Evolutionary conservation across 306 rosid genomes (phyloP).

Genomic region (Dryas alaskensis): DNA sequence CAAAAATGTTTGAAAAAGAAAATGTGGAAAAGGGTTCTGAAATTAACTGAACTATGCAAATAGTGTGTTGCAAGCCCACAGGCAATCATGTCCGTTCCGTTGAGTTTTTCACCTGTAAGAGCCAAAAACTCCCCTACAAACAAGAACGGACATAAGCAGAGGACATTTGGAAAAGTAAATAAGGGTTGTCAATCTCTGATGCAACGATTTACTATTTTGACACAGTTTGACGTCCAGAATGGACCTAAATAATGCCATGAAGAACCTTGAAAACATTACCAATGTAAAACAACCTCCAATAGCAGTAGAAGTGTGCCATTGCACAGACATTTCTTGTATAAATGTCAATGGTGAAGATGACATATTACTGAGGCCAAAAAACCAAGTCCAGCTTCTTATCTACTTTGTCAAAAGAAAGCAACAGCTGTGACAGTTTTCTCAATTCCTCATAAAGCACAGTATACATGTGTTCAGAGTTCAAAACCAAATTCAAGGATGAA

Average conservation of each 20-base stretch:
- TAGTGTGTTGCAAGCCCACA: constrained; percentile 96
- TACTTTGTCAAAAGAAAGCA: background rate
- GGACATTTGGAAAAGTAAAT: background rate
- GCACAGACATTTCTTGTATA: background rate
- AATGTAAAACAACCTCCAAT: background rate
- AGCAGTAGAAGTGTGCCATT: background rate
- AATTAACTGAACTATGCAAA: constrained; percentile 61
- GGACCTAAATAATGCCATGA: background rate
- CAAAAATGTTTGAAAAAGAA: background rate
- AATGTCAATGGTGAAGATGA: background rate
- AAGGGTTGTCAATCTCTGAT: background rate
- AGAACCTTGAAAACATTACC: background rate
- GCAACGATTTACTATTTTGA: background rate
- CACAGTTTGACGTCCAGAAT: background rate
- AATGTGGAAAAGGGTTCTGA: constrained; percentile 22
- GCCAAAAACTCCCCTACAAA: constrained; percentile 89
- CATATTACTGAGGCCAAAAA: background rate
- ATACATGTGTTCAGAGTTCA: background rate
- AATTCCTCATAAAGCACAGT: background rate
- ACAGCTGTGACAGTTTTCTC: background rate
- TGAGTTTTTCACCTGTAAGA: constrained; percentile 78
- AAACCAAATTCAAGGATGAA: background rate
- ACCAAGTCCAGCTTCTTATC: background rate
- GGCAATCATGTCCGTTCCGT: constrained; percentile 74
- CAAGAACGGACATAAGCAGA: constrained; percentile 20